Conservation (phyloP, 2,329 filamentous ascomycete genomes). For the Dactylonectria macrodidyma region DNA sequence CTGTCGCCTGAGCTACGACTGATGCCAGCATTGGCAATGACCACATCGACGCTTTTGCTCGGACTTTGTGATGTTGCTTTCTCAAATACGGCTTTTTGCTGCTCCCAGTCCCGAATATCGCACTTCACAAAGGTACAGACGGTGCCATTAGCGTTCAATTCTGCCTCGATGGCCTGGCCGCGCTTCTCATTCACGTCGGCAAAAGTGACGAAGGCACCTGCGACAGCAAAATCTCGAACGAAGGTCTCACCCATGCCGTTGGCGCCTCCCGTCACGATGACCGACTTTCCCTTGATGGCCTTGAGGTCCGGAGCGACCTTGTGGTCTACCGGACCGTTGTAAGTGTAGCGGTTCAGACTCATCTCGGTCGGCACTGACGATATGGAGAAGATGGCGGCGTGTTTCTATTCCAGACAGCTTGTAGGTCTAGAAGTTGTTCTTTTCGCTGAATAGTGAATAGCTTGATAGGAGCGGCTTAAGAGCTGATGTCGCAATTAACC, state of each 20-base stretch:
- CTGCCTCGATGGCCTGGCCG: constrained; percentile 50
- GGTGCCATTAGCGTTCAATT: constrained; percentile 48
- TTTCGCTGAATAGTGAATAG: no score
- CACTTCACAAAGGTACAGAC: constrained; percentile 54
- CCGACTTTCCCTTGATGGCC: constrained; percentile 57
- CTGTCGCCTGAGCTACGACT: constrained; percentile 52
- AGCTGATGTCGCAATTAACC: no score
- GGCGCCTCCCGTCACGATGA: constrained; percentile 64
- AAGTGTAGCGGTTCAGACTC: constrained; percentile 35
- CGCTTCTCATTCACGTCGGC: constrained; percentile 55
- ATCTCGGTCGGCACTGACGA: background rate
- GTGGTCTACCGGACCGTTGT: constrained; percentile 41
- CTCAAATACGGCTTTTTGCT: constrained; percentile 59
- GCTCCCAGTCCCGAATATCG: constrained; percentile 60
- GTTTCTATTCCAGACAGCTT: no score
- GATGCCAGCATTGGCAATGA: constrained; percentile 65
- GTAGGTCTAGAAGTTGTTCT: no score
- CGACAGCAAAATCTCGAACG: constrained; percentile 52
- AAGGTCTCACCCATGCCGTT: constrained; percentile 58
- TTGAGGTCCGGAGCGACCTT: constrained; percentile 25
- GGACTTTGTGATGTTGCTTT: constrained; percentile 55
- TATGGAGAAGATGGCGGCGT: no score
- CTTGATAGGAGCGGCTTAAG: no score
- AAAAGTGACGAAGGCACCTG: constrained; percentile 59
- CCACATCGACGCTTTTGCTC: constrained; percentile 58